Evolutionary conservation across 1,284 basidiomycete species (phyloP).

Genomic region (Ustilago trichophora): DNA sequence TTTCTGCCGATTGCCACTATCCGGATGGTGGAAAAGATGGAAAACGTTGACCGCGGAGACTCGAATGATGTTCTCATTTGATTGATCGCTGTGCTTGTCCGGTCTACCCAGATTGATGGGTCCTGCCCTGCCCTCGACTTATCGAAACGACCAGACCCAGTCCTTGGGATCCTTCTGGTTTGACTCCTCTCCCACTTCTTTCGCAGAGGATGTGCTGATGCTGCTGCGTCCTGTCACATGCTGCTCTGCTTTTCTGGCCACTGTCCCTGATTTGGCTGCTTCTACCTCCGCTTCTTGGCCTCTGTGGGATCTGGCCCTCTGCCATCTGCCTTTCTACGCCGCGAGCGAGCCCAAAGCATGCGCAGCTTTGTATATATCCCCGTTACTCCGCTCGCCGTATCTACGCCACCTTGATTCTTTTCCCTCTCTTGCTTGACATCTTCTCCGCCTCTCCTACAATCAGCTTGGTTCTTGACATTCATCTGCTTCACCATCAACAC

Average conservation of each 20-base stretch:
- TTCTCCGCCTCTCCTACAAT: not conserved
- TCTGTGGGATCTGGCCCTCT: too few relatives aligned
- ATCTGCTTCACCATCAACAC: not conserved
- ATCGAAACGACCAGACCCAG: not conserved
- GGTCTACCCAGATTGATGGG: conserved; percentile 8
- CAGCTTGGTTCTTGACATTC: not conserved
- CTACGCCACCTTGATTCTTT: not conserved
- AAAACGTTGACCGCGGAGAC: not conserved
- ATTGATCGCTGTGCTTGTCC: conserved; percentile 9
- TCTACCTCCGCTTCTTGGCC: conserved; percentile 6
- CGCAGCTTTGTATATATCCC: conserved; percentile 24
- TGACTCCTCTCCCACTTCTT: not conserved
- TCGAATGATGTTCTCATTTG: not conserved
- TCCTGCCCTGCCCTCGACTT: too few relatives aligned
- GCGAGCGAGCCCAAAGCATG: conserved; percentile 1
- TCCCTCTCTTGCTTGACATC: not conserved
- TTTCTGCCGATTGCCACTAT: too few relatives aligned
- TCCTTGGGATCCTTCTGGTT: conserved; percentile 2
- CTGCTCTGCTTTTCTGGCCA: not conserved
- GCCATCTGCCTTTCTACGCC: conserved; percentile 1
- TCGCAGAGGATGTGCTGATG: not conserved
- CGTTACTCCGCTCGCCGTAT: conserved; percentile 3
- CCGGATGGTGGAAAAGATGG: not conserved
- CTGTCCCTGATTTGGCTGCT: not conserved
- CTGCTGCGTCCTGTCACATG: conserved; percentile 3